Evolutionary conservation across 2,329 filamentous ascomycete genomes (phyloP), one percentile per base, ranked within the genome.

Genomic region (Venturia asperata): DNA sequence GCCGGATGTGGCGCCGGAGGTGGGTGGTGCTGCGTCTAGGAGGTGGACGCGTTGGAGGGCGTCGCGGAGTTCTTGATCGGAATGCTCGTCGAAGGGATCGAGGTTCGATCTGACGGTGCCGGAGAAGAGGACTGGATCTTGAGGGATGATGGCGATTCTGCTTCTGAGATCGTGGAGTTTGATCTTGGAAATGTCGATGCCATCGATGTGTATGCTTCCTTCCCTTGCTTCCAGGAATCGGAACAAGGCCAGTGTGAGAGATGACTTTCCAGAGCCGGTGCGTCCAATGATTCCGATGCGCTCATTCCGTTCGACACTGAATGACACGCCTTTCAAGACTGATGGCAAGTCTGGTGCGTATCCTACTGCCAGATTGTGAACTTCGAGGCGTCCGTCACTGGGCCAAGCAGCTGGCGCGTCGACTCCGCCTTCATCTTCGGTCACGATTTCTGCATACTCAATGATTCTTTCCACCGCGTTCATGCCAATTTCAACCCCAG

Each of bases 111-210:
- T 82, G 24, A 94, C 79, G 0, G 89, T 92, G 27, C 91, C 90
- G 0, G 87, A 90, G 76, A 94, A 93, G 7, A 94, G 81, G 0
- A 92, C 89, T 0, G 90, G 90, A 69, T 93, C 90, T 76, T 92
- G 88, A 0, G 90, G 90, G 64, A 94, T 93, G 69, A 94, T 92
- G 45, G 89, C 88, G 0, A 94, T 76, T 0, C 89, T 82, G n/a
- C 85, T 87, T 30, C 90, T 84, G 13, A 94, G 78, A 65, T 88
- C 85, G 65, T 88, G 82, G 0, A 92, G 80, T 64, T 83, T 84
- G 70, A 92, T 84, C 70, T 84, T 87, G 27, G 87, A 87, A 63
- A 92, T 89, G 71, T 92, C 88, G 15, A 91, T 69, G 0, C 88
- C 89, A 70, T 92, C 90, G 67, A 93, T 88, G 66, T 58, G 21